Conservation (phyloP, 2,329 filamentous ascomycete species). For the Pestalotiopsis sp. region DNA sequence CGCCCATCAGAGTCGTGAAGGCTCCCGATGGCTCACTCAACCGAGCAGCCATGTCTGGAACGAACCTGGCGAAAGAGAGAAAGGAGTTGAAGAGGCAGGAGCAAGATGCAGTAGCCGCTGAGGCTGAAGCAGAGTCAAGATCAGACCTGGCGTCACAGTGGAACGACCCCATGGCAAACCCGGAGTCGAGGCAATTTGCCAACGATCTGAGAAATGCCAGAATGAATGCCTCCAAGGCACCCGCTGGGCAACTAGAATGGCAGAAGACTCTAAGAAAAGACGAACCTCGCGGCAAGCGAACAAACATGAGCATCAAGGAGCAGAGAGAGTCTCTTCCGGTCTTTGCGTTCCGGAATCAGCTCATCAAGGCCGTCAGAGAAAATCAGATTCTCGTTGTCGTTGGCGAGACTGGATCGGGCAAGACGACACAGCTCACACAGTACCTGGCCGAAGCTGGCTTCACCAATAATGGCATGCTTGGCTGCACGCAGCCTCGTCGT, state of each 20-base stretch:
- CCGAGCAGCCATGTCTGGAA: constrained; percentile 91
- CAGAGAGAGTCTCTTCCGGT: constrained; percentile 90
- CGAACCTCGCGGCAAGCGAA: constrained; percentile 81
- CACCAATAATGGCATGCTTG: constrained; percentile 84
- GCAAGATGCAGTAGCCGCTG: constrained; percentile 72
- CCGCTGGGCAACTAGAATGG: constrained; percentile 86
- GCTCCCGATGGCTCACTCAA: constrained; percentile 98
- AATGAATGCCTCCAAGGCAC: constrained; percentile 51
- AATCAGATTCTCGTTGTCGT: constrained; percentile 96
- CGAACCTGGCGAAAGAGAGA: constrained; percentile 84
- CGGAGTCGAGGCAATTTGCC: constrained; percentile 86
- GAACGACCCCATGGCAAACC: constrained; percentile 94
- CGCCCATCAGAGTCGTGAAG: constrained; percentile 94
- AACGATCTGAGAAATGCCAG: constrained; percentile 77
- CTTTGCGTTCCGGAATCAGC: constrained; percentile 81
- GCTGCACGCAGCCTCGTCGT: constrained; percentile 95
- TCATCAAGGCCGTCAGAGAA: constrained; percentile 82
- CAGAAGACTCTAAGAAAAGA: constrained; percentile 83
- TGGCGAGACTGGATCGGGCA: constrained; percentile 95
- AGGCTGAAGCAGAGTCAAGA: constrained; percentile 71
- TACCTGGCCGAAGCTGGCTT: constrained; percentile 94
- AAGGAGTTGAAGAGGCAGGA: constrained; percentile 89
- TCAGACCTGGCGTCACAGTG: constrained; percentile 89
- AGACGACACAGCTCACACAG: constrained; percentile 95
- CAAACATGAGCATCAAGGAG: constrained; percentile 90